Base-by-base conservation (phyloP, 2,329 filamentous ascomycete genomes). In the Blumeriella jaapii region DNA sequence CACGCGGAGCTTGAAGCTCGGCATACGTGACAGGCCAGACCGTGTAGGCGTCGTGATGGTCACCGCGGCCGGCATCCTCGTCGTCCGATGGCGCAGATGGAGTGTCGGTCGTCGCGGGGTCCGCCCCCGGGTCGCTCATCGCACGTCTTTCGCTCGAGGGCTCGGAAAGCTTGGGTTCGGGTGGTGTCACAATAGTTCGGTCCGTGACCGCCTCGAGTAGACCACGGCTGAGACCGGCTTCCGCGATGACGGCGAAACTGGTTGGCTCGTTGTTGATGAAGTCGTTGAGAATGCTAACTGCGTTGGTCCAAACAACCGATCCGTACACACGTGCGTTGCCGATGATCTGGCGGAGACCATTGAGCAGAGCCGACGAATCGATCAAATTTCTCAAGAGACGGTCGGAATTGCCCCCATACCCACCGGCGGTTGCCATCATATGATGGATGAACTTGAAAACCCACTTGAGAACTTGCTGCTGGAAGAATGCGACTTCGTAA, bases 191-290 rank as follows among this genome's bases (percentile, higher is more conserved):
- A 15, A 58, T 52, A 12, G 52, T 44, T 11, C 61, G 62, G 4
- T 71, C 67, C 1, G 76, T 93, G 35, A 96, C 72, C 3, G 87
- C 77, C 57, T 89, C 79, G 10, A 99, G 67, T 39, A 95, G 81
- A 33, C 78, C 83, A 55, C 81, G 81, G 51, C 91, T 87, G 49
- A 98, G 70, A 14, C 86, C 86, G 32, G 91, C 89, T 60, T 99
- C 91, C 10, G 84, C 85, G 46, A 99, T 91, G 15, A 94, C 85
- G 17, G 85, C 81, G 56, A 94, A 98, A 58, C 91, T 98, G 1
- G 91, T 98, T 0, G 91, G 91, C 53, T 98, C 91, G 54, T 96
- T 95, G 60, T 99, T 93, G 51, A 99, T 93, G 59, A 98, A 98
- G 50, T 85, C 89, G 54, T 84, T 91, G 32, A 98, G 65, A 38